Evolutionary conservation across 176 grass and related monocot genomes (phyloP).

Genomic region (Urochloa ruziziensis): DNA sequence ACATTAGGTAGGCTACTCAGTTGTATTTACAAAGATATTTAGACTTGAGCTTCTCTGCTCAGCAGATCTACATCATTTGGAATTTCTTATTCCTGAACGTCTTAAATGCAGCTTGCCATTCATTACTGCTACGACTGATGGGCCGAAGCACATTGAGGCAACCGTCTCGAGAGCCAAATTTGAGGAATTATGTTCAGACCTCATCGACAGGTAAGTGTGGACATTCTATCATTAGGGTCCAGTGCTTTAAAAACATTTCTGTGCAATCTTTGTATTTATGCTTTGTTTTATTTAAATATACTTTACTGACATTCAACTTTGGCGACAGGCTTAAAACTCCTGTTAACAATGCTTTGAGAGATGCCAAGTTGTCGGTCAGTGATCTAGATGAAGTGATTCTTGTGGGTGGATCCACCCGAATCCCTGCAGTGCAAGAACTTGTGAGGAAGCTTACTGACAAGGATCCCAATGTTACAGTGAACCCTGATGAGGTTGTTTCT

Average conservation of each 20-base stretch:
- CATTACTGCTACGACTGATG: conserved; percentile 90
- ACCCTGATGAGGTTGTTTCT: conserved; percentile 96
- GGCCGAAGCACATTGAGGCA: conserved; percentile 93
- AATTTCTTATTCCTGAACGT: conserved; percentile 5
- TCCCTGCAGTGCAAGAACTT: conserved; percentile 90
- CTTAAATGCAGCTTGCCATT: conserved; percentile 71
- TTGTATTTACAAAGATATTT: background rate
- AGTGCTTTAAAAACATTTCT: background rate
- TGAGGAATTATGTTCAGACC: conserved; percentile 89
- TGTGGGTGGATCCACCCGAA: conserved; percentile 95
- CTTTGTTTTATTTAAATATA: background rate
- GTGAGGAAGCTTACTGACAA: conserved; percentile 89
- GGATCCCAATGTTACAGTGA: conserved; percentile 98
- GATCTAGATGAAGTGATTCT: conserved; percentile 96
- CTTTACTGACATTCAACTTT: conserved; percentile 8
- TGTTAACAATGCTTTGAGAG: conserved; percentile 79
- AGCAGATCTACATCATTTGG: background rate
- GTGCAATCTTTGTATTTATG: background rate
- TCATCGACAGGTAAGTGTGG: conserved; percentile 80
- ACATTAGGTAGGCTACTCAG: conserved; percentile 68
- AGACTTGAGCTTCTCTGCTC: background rate
- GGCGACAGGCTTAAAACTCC: conserved; percentile 78
- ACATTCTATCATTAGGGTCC: conserved; percentile 1
- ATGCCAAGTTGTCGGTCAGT: conserved; percentile 83
- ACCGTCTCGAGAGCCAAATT: conserved; percentile 92